A percentile compares a stretch with the other conserved stretches of the same genome.
Conservation (phyloP, 768 basidiomycete species). For the Tylopilus balloui region DNA sequence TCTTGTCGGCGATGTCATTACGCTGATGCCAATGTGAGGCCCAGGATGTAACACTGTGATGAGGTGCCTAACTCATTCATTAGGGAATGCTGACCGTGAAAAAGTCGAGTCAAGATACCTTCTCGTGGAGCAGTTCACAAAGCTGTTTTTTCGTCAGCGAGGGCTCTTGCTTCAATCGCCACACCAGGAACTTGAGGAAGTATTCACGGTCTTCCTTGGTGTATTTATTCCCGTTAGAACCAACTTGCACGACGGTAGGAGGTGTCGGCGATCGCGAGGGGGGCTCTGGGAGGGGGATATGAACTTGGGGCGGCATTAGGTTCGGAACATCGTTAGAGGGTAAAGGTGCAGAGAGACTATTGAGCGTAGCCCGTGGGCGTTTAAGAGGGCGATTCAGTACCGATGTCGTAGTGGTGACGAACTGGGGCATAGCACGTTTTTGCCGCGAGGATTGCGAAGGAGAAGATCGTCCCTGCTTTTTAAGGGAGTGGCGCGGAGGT, state of each 20-base stretch:
- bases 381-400: constrained; percentile 26
- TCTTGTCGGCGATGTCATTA: constrained; percentile 65
- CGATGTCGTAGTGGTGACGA: constrained; percentile 19
- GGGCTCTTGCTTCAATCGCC: constrained; percentile 55
- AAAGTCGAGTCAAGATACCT: constrained; percentile 31
- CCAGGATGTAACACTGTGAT: constrained; percentile 63
- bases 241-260: constrained; percentile 45
- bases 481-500: constrained; percentile 26
- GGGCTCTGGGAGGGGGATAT: constrained; percentile 55
- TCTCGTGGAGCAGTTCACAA: constrained; percentile 50
- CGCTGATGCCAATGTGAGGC: constrained; percentile 61
- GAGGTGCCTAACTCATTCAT: constrained; percentile 48
- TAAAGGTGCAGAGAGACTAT: constrained; percentile 51
- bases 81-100: neutral
- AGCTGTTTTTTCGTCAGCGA: constrained; percentile 49
- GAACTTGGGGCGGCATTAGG: constrained; percentile 57
- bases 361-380: constrained; percentile 43
- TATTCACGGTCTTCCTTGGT: constrained; percentile 63
- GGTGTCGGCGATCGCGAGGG: constrained; percentile 70
- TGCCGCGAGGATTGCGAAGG: constrained; percentile 24
- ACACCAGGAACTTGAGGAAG: constrained; percentile 62
- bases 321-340: constrained; percentile 36
- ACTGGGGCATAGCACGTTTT: constrained; percentile 20
- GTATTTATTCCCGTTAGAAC: constrained; percentile 54
- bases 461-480: constrained; percentile 19